Conservation (phyloP, 2,329 filamentous ascomycete species). For the Nemania sp. region DNA sequence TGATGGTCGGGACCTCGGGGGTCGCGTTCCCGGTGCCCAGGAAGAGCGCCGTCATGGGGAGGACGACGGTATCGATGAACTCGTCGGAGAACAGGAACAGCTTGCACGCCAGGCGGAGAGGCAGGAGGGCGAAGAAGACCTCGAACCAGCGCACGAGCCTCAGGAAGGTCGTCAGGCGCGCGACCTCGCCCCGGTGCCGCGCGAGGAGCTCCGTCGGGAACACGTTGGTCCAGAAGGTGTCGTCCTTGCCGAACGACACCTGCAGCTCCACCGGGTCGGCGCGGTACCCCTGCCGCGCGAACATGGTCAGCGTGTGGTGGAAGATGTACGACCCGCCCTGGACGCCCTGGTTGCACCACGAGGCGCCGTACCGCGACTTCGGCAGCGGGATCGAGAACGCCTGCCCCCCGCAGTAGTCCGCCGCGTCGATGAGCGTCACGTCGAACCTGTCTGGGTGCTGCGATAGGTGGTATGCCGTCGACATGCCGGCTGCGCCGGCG, state of each 20-base stretch:
- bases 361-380: slow-evolving; percentile 61
- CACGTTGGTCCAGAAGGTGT: slow-evolving; percentile 61
- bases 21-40: slow-evolving; percentile 43
- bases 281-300: slow-evolving; percentile 57
- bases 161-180: slow-evolving; percentile 53
- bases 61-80: slow-evolving; percentile 38
- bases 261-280: slow-evolving; percentile 60
- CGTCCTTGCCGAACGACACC: slow-evolving; percentile 60
- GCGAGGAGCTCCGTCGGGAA: slow-evolving; percentile 57
- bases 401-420: slow-evolving; percentile 64
- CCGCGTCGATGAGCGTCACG: slow-evolving; percentile 61
- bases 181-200: slow-evolving; percentile 55
- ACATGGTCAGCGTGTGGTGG: slow-evolving; percentile 64
- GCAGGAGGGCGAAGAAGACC: slow-evolving; percentile 57
- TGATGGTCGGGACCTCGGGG: slow-evolving; percentile 41
- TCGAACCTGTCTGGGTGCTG: slow-evolving; percentile 64
- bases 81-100: slow-evolving; percentile 42
- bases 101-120: slow-evolving; percentile 41
- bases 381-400: slow-evolving; percentile 65
- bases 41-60: slow-evolving; percentile 46
- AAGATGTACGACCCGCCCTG: slow-evolving; percentile 63
- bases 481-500: slow-evolving; percentile 53
- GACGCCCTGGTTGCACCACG: slow-evolving; percentile 66
- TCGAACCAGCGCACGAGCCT: slow-evolving; percentile 58
- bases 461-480: slow-evolving; percentile 62